phyloP scores from a whole-genome alignment of 257 asterid genomes.

The Verbena officinalis region DNA sequence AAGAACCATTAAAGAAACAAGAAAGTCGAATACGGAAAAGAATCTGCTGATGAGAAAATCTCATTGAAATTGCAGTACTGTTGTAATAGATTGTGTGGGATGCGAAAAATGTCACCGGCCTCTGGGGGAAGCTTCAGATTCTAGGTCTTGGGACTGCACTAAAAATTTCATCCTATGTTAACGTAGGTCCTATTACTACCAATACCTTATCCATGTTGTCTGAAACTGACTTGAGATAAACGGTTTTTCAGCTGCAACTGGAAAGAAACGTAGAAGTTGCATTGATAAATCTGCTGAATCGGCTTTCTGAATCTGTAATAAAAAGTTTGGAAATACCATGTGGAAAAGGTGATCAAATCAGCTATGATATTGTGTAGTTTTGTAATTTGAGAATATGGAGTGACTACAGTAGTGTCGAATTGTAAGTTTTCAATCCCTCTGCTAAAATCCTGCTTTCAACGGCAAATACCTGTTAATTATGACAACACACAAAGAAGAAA shows the following conservation, averaged over 20 bases:
- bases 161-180: constrained; percentile 50
- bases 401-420: too few relatives aligned
- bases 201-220: not conserved
- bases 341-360: constrained; percentile 29
- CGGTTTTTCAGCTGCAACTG: constrained; percentile 53
- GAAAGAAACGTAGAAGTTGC: constrained; percentile 78
- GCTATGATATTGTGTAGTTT: constrained; percentile 28
- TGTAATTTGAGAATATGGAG: not conserved
- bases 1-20: not conserved
- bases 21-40: not conserved
- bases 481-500: too few relatives aligned
- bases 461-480: too few relatives aligned
- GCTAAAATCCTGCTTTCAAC: too few relatives aligned
- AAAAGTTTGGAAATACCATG: constrained; percentile 35
- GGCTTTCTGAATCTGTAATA: constrained; percentile 63
- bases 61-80: constrained; percentile 46
- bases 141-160: constrained; percentile 67
- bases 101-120: constrained; percentile 74
- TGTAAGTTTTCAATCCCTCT: too few relatives aligned
- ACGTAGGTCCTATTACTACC: constrained; percentile 24
- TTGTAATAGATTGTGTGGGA: constrained; percentile 67
- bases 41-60: not conserved
- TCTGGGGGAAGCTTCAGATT: constrained; percentile 77
- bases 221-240: constrained; percentile 7
- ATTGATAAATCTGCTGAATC: constrained; percentile 56